phyloP scores from a whole-genome alignment of 1,284 basidiomycete species.

The Irpex sp. region DNA sequence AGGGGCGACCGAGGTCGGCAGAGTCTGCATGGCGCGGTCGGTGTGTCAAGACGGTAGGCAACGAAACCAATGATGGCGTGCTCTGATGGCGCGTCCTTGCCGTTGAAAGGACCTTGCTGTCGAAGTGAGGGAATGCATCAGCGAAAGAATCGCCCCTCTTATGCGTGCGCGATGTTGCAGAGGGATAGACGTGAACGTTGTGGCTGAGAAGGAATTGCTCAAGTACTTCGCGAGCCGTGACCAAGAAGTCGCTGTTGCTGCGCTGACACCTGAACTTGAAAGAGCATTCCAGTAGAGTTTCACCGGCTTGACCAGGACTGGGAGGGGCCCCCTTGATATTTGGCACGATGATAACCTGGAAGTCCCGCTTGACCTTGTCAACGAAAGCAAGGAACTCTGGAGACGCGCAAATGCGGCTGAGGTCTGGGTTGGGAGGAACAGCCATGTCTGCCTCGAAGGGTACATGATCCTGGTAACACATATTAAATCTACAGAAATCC shows the following conservation, averaged over 20 bases:
- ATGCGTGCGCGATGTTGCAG: constrained; percentile 69
- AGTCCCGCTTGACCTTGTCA: constrained; percentile 90
- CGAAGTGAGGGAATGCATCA: constrained; percentile 95
- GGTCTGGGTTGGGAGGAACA: constrained; percentile 79
- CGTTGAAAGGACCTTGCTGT: constrained; percentile 88
- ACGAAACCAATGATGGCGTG: constrained; percentile 13
- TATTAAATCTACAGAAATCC: constrained; percentile 12
- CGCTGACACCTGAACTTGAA: constrained; percentile 96
- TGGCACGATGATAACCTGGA: constrained; percentile 86
- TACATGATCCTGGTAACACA: constrained; percentile 77
- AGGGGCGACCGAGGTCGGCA: constrained; percentile 65
- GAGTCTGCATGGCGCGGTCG: constrained; percentile 46
- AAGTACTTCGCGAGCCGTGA: constrained; percentile 86
- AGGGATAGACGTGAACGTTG: constrained; percentile 76
- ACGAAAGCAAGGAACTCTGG: constrained; percentile 81
- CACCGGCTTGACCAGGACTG: constrained; percentile 34
- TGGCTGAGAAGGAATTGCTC: constrained; percentile 89
- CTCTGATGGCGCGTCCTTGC: constrained; percentile 63
- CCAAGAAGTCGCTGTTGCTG: constrained; percentile 90
- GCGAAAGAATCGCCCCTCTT: constrained; percentile 90
- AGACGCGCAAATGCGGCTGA: constrained; percentile 71
- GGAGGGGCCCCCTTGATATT: constrained; percentile 53
- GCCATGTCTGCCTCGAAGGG: constrained; percentile 97
- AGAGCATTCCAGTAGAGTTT: constrained; percentile 71
- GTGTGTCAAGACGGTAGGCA: constrained; percentile 2